Conservation (phyloP, 2,329 filamentous ascomycete species). For the Pezicula carpinea region DNA sequence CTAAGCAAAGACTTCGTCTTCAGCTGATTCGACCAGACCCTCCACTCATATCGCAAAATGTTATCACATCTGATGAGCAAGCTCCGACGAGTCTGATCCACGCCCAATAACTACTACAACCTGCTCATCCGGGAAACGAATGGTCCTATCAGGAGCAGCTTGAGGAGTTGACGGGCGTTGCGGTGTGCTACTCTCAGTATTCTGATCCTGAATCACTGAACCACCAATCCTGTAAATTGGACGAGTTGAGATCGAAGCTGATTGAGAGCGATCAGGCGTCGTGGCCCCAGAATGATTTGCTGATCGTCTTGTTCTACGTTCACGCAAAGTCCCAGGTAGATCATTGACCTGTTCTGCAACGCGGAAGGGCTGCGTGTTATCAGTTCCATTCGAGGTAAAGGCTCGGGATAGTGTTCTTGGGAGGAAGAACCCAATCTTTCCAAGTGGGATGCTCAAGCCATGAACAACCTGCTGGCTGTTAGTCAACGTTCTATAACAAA, state of each 20-base stretch:
- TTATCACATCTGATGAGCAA: too few relatives aligned
- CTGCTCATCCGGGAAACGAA: constrained; percentile 41
- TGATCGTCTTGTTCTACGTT: constrained; percentile 9
- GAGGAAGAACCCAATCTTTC: constrained; percentile 56
- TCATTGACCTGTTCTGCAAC: constrained; percentile 10
- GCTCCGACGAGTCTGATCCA: too few relatives aligned
- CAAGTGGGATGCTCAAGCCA: constrained; percentile 74
- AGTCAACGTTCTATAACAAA: not conserved
- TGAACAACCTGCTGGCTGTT: constrained; percentile 58
- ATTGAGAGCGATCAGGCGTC: constrained; percentile 3
- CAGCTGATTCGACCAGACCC: too few relatives aligned
- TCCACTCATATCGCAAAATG: not conserved
- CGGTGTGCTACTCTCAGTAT: not conserved
- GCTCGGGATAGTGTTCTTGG: constrained; percentile 55
- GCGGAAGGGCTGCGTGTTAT: constrained; percentile 10
- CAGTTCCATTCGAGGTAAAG: constrained; percentile 19
- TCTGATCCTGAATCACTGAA: constrained; percentile 14
- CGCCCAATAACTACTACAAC: not conserved
- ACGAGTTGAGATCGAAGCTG: constrained; percentile 16
- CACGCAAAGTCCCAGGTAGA: constrained; percentile 14
- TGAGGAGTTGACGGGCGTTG: constrained; percentile 10
- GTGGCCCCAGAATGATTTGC: constrained; percentile 8
- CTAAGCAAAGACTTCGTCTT: not conserved
- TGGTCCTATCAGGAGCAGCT: constrained; percentile 28
- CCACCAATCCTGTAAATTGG: constrained; percentile 39